Evolutionary conservation across 768 basidiomycete species (phyloP).

Genomic region (Tubosaeta sp.): DNA sequence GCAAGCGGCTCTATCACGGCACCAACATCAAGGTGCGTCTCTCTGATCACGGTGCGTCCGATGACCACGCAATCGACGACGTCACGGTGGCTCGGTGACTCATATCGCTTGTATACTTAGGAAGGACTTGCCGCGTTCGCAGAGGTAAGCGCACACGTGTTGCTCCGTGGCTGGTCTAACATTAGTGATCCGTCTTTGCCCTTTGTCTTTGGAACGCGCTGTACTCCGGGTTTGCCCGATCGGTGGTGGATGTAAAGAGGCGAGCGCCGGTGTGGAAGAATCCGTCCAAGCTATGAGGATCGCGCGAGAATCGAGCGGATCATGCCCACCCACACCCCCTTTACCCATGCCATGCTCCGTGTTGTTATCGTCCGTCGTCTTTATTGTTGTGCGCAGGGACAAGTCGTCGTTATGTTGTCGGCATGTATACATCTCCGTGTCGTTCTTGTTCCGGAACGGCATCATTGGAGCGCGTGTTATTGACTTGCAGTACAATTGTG

Average conservation of each 20-base stretch:
- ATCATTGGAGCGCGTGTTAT: not conserved
- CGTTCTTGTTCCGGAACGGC: not conserved
- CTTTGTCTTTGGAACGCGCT: not conserved
- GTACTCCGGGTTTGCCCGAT: constrained; percentile 8
- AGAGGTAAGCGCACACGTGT: constrained; percentile 26
- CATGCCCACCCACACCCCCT: not conserved
- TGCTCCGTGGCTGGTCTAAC: not conserved
- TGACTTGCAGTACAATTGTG: not conserved
- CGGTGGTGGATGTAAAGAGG: constrained; percentile 5
- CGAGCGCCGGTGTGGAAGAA: constrained; percentile 19
- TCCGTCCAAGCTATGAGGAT: constrained; percentile 15
- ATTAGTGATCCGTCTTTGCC: not conserved
- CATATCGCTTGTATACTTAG: constrained; percentile 31
- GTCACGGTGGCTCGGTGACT: constrained; percentile 11
- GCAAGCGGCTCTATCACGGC: constrained; percentile 52
- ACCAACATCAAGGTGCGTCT: constrained; percentile 62
- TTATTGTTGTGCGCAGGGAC: not conserved
- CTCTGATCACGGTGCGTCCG: not conserved
- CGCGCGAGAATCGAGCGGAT: not conserved
- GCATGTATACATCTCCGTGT: not conserved
- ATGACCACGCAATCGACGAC: not conserved
- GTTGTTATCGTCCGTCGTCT: not conserved
- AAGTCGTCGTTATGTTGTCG: not conserved
- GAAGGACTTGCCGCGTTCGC: constrained; percentile 69
- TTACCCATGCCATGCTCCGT: not conserved